Evolutionary conservation across 257 asterid species (phyloP), one percentile per base, ranked within the genome.

Genomic region (Apocynum venetum): DNA sequence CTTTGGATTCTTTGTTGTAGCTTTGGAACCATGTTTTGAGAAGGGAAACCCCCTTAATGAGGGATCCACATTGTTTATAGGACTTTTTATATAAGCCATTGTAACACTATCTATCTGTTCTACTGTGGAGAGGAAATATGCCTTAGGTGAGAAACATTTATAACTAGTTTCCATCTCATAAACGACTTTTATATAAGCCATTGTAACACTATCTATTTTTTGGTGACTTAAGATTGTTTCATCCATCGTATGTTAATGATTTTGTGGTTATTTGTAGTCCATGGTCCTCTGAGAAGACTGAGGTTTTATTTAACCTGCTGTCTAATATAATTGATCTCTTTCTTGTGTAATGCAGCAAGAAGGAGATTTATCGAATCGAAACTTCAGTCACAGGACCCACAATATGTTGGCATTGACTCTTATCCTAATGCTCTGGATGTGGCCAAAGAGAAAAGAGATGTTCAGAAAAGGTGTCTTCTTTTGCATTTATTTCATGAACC

Each of bases 301-400:
- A 12, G 61, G 19, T 52, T 72, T 5, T 51, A 52, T 53, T 52
- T 7, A 11, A 55, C 19, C 64, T 17, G 31, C 49, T 4, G 11
- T 3, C 40, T 15, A 20, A 53, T 61, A n/a, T 60, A 47, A 35
- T 46, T 48, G 9, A 47, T 64, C 40, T 36, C 41, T 35, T 64
- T 44, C 69, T 81, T 19, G 12, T 78, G 35, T 15, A 6, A 76
- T 88, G 89, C 96, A 96, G 99, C 99, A 75, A 89, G 88, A 74
- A 85, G 83, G 87, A 89, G 89, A 83, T 89, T 80, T 78, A 74
- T 96, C 76, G 97, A 96, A 86, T 86, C 93, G 65, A 93, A 90
- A 82, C 91, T 96, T 80, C 94, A 88, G 78, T 83, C 97, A 31
- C n/a, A 87, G 81, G 97, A 89, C 83, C 92, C 80, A 72, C 94